Conservation (phyloP, 2,329 filamentous ascomycete genomes). For the Curvularia sp. region DNA sequence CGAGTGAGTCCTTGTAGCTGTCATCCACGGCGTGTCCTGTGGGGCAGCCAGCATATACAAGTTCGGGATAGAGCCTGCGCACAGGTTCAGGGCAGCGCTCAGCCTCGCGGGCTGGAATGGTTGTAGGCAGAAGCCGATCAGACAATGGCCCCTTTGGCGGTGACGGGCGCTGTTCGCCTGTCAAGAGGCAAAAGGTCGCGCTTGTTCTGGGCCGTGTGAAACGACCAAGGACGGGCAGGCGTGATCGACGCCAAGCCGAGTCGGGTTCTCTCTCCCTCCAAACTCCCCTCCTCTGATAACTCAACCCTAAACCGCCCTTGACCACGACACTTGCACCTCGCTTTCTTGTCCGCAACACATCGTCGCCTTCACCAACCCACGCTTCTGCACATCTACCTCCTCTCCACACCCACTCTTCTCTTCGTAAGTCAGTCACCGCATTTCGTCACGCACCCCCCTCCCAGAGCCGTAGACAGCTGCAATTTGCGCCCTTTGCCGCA, state of each 20-base stretch:
- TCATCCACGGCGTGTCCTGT: slow-evolving; percentile 26
- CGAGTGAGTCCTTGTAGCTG: slow-evolving; percentile 21
- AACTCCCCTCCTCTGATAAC: slow-evolving; percentile 38
- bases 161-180: slow-evolving; percentile 21
- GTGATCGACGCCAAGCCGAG: slow-evolving; percentile 38
- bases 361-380: slow-evolving; percentile 17
- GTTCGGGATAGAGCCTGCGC: neutral
- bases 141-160: slow-evolving; percentile 17
- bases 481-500: slow-evolving; percentile 39
- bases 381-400: slow-evolving; percentile 23
- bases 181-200: slow-evolving; percentile 25
- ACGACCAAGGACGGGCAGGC: slow-evolving; percentile 33
- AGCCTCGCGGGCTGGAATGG: neutral
- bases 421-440: slow-evolving; percentile 43
- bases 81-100: neutral
- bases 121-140: slow-evolving; percentile 1
- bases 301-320: slow-evolving; percentile 34
- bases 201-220: slow-evolving; percentile 39
- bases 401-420: slow-evolving; percentile 22
- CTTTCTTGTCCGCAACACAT: slow-evolving; percentile 28
- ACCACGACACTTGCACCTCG: slow-evolving; percentile 29
- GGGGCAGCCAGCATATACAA: slow-evolving; percentile 22
- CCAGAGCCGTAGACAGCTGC: slow-evolving; percentile 32
- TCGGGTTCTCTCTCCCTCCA: slow-evolving; percentile 32
- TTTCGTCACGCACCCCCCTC: slow-evolving; percentile 37